A percentile compares a stretch with the other conserved stretches of the same genome.
These are phyloP conservation scores for Starmerella apicola DNA, from an alignment of 805 yeast species.

Conservation along the genomic window DNA sequence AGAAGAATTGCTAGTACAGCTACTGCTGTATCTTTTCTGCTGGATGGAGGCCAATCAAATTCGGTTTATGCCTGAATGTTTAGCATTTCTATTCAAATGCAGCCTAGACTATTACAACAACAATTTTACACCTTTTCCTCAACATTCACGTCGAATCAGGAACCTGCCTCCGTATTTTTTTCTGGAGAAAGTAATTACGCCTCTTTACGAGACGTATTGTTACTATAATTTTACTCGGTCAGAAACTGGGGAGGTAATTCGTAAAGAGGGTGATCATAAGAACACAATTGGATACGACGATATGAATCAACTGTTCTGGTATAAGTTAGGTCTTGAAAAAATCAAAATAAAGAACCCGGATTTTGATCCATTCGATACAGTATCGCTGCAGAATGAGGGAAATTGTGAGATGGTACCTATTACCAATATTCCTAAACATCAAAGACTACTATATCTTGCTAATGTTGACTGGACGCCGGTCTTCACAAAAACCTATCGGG, in stretches of 20 bases:
- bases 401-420: neutral
- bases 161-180: slow-evolving; percentile 9
- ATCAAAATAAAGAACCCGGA: slow-evolving; percentile 38
- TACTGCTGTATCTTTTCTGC: slow-evolving; percentile 56
- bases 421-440: slow-evolving; percentile 32
- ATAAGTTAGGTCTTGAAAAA: slow-evolving; percentile 51
- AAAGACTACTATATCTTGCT: slow-evolving; percentile 44
- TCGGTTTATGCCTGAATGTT: slow-evolving; percentile 79
- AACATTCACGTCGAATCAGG: neutral
- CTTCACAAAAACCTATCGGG: slow-evolving; percentile 63
- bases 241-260: slow-evolving; percentile 34
- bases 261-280: slow-evolving; percentile 51
- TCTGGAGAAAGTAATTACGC: slow-evolving; percentile 60
- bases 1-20: slow-evolving; percentile 46
- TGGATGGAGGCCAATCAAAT: slow-evolving; percentile 90
- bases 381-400: neutral
- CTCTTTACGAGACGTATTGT: slow-evolving; percentile 51
- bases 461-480: slow-evolving; percentile 54
- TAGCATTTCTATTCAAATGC: slow-evolving; percentile 74
- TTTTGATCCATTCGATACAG: no score
- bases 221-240: slow-evolving; percentile 38
- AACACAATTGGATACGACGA: slow-evolving; percentile 77
- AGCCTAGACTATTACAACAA: slow-evolving; percentile 47
- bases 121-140: slow-evolving; percentile 1
- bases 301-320: slow-evolving; percentile 81